These are phyloP conservation scores for Camellia lanceoleosa DNA, from an alignment of 148 eudicot genomes.

Conservation along the genomic window DNA sequence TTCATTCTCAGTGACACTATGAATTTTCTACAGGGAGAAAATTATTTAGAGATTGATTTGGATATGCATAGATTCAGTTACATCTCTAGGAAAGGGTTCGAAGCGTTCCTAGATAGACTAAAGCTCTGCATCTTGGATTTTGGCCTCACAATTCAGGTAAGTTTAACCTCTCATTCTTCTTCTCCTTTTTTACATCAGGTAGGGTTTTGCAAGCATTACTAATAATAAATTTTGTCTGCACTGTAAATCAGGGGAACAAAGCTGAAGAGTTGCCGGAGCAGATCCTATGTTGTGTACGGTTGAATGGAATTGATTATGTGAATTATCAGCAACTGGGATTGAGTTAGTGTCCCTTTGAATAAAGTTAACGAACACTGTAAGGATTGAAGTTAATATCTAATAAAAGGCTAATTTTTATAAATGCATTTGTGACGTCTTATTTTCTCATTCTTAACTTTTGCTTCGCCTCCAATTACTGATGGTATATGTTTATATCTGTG, in stretches of 20 bases:
- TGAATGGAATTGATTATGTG: slow-evolving; percentile 71
- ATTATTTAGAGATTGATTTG: slow-evolving; percentile 90
- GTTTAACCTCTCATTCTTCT: slow-evolving; percentile 18
- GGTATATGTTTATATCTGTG: not conserved
- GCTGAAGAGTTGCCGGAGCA: slow-evolving; percentile 93
- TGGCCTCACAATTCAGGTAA: slow-evolving; percentile 94
- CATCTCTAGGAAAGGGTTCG: slow-evolving; percentile 92
- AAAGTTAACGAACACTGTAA: not conserved
- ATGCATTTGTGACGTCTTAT: not conserved
- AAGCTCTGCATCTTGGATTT: slow-evolving; percentile 74
- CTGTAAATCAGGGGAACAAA: slow-evolving; percentile 72
- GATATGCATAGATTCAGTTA: slow-evolving; percentile 96
- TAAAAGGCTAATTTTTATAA: not conserved
- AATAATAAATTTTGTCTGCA: not conserved
- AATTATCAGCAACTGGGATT: slow-evolving; percentile 72
- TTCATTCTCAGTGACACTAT: slow-evolving; percentile 7
- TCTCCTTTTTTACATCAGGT: not conserved
- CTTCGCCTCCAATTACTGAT: not conserved
- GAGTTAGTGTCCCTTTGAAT: slow-evolving; percentile 31
- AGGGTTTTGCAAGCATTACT: slow-evolving; percentile 4
- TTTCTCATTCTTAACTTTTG: not conserved
- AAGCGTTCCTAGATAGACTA: slow-evolving; percentile 68
- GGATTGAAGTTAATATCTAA: not conserved
- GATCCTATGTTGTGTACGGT: slow-evolving; percentile 75
- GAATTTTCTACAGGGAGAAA: slow-evolving; percentile 67